Conservation (phyloP, 805 yeast genomes). For the Torulaspora maleeae region DNA sequence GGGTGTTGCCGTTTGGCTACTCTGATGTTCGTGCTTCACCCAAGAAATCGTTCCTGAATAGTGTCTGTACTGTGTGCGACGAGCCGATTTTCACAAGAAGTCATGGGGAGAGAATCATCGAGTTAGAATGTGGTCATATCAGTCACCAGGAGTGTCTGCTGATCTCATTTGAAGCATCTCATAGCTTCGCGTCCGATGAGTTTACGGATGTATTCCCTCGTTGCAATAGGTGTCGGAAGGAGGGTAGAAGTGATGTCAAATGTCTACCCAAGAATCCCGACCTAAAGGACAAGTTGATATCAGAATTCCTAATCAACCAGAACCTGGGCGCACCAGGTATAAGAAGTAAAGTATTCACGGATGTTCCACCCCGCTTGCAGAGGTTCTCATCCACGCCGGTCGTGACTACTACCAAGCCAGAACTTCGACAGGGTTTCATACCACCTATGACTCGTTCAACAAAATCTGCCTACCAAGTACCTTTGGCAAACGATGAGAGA, state of each 20-base stretch:
- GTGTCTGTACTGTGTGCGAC: conserved; percentile 43
- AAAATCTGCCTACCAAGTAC: conserved; percentile 4
- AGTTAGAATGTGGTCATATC: conserved; percentile 50
- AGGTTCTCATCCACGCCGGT: conserved; percentile 1
- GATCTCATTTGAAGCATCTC: conserved; percentile 35
- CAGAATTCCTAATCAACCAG: conserved; percentile 21
- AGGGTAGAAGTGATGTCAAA: conserved; percentile 10
- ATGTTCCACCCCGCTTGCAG: background rate
- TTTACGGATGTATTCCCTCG: conserved; percentile 28
- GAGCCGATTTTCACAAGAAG: conserved; percentile 46
- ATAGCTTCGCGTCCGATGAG: conserved; percentile 9
- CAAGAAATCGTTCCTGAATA: conserved; percentile 29
- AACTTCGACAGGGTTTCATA: background rate
- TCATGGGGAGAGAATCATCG: conserved; percentile 43
- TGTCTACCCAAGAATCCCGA: conserved; percentile 31
- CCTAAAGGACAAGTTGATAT: conserved; percentile 28
- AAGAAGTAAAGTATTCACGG: background rate
- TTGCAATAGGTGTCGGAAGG: conserved; percentile 24
- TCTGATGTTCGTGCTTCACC: conserved; percentile 5
- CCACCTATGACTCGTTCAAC: background rate
- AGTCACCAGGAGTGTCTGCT: conserved; percentile 56
- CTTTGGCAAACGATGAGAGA: background rate
- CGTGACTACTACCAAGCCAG: background rate
- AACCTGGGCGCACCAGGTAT: conserved; percentile 1
- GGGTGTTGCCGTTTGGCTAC: conserved; percentile 16